Percentiles rank a stretch among this genome's conserved stretches.
These are phyloP conservation scores for Picea sitchensis DNA, from an alignment of 75 land plant genomes.

Conservation along the genomic window DNA sequence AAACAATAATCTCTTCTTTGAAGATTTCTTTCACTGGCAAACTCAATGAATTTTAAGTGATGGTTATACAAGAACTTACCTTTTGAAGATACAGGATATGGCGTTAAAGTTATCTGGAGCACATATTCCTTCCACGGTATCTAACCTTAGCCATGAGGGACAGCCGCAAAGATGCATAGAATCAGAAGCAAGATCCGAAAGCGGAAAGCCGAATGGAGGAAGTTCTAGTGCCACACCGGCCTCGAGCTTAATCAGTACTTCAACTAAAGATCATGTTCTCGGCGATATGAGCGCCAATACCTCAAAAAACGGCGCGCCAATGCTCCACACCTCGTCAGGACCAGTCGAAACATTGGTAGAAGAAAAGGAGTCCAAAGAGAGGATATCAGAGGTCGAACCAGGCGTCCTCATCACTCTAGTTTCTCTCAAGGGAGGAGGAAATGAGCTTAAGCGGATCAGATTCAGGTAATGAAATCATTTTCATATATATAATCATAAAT, in stretches of 20 bases:
- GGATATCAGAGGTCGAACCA: constrained; percentile 97
- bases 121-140: constrained; percentile 74
- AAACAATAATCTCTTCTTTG: no score
- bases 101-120: constrained; percentile 81
- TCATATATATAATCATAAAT: background rate
- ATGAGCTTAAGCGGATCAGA: constrained; percentile 84
- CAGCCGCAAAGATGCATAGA: background rate
- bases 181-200: constrained; percentile 24
- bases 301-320: constrained; percentile 56
- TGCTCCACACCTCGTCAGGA: constrained; percentile 15
- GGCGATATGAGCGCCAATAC: constrained; percentile 34
- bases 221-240: constrained; percentile 27
- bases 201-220: constrained; percentile 24
- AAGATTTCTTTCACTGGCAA: no score
- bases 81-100: constrained; percentile 74
- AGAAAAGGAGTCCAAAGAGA: constrained; percentile 70
- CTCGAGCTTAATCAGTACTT: constrained; percentile 20
- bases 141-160: constrained; percentile 28
- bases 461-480: constrained; percentile 63
- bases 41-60: no score
- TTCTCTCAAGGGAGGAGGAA: constrained; percentile 68
- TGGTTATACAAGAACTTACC: background rate
- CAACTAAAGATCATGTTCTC: constrained; percentile 25
- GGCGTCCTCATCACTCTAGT: constrained; percentile 91
- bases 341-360: constrained; percentile 18